Conservation (phyloP, 305 asterid genomes). For the Fraxinus xanthoxyloides region DNA sequence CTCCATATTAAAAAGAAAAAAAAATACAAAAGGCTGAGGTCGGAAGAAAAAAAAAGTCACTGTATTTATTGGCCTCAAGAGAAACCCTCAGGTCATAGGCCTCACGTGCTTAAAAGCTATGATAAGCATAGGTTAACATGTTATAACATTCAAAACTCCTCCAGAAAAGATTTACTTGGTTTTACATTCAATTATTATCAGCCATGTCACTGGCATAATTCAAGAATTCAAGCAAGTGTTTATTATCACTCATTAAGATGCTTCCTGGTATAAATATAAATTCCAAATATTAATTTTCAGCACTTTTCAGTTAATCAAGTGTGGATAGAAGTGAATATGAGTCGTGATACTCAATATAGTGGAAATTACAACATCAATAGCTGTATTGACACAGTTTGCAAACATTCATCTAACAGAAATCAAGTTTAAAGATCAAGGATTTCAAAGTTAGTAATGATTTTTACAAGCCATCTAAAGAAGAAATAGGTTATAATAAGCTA, state of each 20-base stretch:
- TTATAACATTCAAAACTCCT: not conserved
- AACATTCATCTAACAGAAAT: not conserved
- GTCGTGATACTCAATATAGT: not conserved
- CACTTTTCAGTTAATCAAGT: not conserved
- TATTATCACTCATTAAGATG: not conserved
- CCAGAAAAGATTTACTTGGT: not conserved
- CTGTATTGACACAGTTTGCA: not conserved
- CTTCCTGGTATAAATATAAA: not conserved
- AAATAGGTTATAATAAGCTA: conserved; percentile 7
- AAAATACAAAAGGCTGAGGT: not conserved
- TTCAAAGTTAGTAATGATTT: conserved; percentile 8
- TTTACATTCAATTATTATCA: not conserved
- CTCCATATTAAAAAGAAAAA: not conserved
- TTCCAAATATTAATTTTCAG: not conserved
- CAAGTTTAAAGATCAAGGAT: conserved; percentile 13
- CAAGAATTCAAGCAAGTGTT: not conserved
- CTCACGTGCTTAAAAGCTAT: not conserved
- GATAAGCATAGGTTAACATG: not conserved
- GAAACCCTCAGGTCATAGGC: not conserved
- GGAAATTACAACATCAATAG: not conserved
- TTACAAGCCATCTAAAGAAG: conserved; percentile 12
- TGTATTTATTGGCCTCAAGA: not conserved
- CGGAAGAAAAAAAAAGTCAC: not conserved
- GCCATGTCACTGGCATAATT: not conserved
- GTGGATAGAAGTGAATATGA: not conserved